Conservation (phyloP, 768 basidiomycete genomes). For the Lentinula detonsa region DNA sequence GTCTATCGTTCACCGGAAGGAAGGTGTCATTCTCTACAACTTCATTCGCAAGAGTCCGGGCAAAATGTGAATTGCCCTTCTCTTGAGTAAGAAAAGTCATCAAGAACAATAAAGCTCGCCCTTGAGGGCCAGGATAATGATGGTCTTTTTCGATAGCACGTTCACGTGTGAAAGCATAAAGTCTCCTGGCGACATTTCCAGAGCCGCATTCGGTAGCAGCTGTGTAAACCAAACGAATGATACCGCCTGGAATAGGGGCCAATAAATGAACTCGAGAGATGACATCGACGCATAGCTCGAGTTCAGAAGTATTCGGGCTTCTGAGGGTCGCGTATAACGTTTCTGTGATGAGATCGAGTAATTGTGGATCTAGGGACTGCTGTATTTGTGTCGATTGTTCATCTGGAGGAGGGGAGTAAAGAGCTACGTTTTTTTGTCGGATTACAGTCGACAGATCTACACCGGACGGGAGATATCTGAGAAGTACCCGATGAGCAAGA, state of each 20-base stretch:
- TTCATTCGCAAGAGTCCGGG: constrained; percentile 44
- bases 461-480: constrained; percentile 16
- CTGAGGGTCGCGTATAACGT: constrained; percentile 37
- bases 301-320: constrained; percentile 25
- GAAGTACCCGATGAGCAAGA: constrained; percentile 34
- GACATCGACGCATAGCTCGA: constrained; percentile 33
- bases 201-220: constrained; percentile 23
- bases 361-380: constrained; percentile 12
- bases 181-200: constrained; percentile 28
- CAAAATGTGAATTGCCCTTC: constrained; percentile 36
- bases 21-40: constrained; percentile 33
- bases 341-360: constrained; percentile 34
- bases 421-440: not conserved
- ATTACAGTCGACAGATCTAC: not conserved
- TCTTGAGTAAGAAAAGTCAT: constrained; percentile 35
- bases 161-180: constrained; percentile 44
- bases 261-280: constrained; percentile 31
- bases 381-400: not conserved
- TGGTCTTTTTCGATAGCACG: constrained; percentile 21
- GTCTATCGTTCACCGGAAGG: constrained; percentile 40
- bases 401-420: not conserved
- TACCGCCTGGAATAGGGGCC: constrained; percentile 32
- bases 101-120: constrained; percentile 43
- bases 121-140: constrained; percentile 46
- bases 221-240: constrained; percentile 43